Base-by-base conservation (phyloP, 1,284 basidiomycete species). In the Mycosarcoma mackinlayi region DNA sequence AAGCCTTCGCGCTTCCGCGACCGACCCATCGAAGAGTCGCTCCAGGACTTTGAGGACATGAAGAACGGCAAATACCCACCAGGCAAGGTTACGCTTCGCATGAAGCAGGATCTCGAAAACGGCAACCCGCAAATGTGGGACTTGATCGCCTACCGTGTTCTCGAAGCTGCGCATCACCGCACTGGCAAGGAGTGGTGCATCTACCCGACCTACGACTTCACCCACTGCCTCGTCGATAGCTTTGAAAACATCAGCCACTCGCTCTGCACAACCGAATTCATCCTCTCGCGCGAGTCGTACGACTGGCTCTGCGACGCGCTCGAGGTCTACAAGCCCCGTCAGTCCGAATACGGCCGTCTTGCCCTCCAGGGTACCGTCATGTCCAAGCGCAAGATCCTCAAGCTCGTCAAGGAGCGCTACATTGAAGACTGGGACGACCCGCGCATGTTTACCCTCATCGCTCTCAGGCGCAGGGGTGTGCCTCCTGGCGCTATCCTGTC, bases 61-160 rank as follows among this genome's bases (percentile, higher is more conserved):
- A 93, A 90, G 84, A 86, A 90, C 62, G 96, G 96, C 16, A 87
- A 89, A 74, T 98, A 95, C 84, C 86, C 88, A 53, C 93, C 94
- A 39, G 93, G 94, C 76, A 89, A 94, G 83, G 94, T 92, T 18
- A 92, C 91, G 71, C 85, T 99, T 49, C 89, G 96, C 42, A 98
- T 99, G 96, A 99, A 99, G 85, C 93, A 95, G 85, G 92, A 98
- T 82, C 85, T 98, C 34, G 87, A 89, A 50, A 76, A 73, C 53
- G 91, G 92, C 11, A 99, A 98, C 84, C 95, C 96, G 23, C 94
- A 95, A 85, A 98, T 99, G 95, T 99, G 96, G 96, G 96, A 99
- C 84, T 84, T 97, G 57, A 92, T 97, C 44, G 95, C 95, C 16
- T 99, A 98, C 83, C 90, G 96, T 31, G 93, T 98, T 39, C 87